A percentile compares a stretch with the other conserved stretches of the same genome.
phyloP scores from a whole-genome alignment of 2,329 filamentous ascomycete genomes.

The Endothia cerciana region DNA sequence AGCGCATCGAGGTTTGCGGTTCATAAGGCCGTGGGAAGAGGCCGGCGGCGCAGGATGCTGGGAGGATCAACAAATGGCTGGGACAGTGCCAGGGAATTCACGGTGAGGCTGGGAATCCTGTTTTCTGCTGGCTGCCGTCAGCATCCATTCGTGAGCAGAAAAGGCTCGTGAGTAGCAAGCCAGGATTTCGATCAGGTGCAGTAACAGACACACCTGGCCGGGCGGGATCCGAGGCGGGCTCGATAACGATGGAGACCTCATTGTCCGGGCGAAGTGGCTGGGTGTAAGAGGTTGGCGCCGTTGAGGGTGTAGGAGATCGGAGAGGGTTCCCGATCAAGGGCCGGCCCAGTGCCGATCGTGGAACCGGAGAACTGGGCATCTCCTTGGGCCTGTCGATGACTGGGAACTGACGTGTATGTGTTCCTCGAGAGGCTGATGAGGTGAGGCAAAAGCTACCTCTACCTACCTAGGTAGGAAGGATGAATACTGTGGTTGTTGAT shows the following conservation, averaged over 20 bases:
- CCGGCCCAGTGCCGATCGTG: slow-evolving; percentile 2
- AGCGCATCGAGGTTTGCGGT: not conserved
- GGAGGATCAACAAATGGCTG: slow-evolving; percentile 28
- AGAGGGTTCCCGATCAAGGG: slow-evolving; percentile 24
- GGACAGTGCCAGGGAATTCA: slow-evolving; percentile 21
- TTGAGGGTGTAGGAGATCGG: not conserved
- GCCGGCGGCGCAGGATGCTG: slow-evolving; percentile 1
- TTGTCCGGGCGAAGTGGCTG: slow-evolving; percentile 6
- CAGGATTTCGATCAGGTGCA: not conserved
- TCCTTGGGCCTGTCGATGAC: not conserved
- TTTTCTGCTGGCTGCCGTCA: slow-evolving; percentile 2
- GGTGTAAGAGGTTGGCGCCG: slow-evolving; percentile 16
- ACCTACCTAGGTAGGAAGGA: not conserved
- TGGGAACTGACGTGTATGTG: not conserved
- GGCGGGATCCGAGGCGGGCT: not conserved
- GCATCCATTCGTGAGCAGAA: not conserved
- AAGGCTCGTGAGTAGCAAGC: not conserved
- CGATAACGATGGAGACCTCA: slow-evolving; percentile 22
- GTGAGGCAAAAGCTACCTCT: not conserved
- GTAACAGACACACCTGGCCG: not conserved
- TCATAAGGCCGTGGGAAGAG: too few relatives aligned
- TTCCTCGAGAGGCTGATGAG: not conserved
- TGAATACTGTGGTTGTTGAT: not conserved
- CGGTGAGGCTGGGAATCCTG: not conserved
- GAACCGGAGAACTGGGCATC: slow-evolving; percentile 6